A percentile compares a stretch with the other conserved stretches of the same genome.
phyloP scores from a whole-genome alignment of 345 rosid genomes.

The Toxicodendron radicans region DNA sequence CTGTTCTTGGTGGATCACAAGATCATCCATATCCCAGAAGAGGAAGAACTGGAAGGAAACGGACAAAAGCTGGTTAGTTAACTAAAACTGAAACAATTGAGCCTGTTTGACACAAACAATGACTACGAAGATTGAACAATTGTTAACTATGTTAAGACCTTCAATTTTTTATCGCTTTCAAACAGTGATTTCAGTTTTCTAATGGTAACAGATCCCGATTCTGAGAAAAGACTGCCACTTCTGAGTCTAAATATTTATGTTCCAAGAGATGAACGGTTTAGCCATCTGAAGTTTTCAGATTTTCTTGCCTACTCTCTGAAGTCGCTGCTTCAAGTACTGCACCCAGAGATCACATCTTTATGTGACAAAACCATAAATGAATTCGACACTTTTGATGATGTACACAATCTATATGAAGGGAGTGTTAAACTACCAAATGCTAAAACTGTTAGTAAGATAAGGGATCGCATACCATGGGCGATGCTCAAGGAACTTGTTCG shows the following conservation, averaged over 20 bases:
- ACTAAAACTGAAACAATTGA: not conserved
- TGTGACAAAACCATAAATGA: constrained; percentile 80
- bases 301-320: constrained; percentile 82
- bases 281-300: constrained; percentile 77
- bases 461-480: constrained; percentile 80
- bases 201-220: constrained; percentile 47
- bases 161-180: constrained; percentile 12
- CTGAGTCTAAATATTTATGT: constrained; percentile 74
- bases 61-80: constrained; percentile 55
- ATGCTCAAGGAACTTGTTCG: constrained; percentile 81
- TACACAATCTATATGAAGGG: constrained; percentile 69
- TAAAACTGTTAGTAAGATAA: constrained; percentile 39
- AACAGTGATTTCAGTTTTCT: constrained; percentile 12
- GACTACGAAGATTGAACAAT: not conserved
- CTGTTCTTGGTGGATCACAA: constrained; percentile 71
- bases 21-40: constrained; percentile 82
- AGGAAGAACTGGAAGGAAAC: constrained; percentile 80
- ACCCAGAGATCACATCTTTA: constrained; percentile 65
- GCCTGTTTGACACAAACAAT: not conserved
- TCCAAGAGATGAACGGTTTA: constrained; percentile 88
- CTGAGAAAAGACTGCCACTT: constrained; percentile 71
- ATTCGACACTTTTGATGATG: constrained; percentile 74
- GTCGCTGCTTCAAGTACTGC: constrained; percentile 58
- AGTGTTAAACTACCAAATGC: constrained; percentile 47
- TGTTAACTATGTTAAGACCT: not conserved